These are phyloP conservation scores for Trichoderma semiorbis DNA, from an alignment of 2,329 filamentous ascomycete species.

Conservation along the genomic window DNA sequence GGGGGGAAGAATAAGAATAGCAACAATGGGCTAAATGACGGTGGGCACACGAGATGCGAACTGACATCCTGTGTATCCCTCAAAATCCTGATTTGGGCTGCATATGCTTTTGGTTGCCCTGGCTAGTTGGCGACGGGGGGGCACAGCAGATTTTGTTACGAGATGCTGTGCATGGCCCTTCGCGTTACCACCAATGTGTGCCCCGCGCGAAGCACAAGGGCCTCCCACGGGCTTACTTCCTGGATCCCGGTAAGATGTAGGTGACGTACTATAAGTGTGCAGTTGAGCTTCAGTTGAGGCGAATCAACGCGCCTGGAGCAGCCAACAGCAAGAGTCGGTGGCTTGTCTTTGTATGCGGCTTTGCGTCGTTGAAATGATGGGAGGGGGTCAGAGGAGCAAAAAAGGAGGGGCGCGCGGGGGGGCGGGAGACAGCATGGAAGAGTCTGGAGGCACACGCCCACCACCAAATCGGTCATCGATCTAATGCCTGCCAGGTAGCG, in stretches of 20 bases:
- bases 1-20: background rate
- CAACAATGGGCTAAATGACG: background rate
- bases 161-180: slow-evolving; percentile 12
- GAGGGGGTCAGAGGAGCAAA: background rate
- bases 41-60: background rate
- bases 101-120: background rate
- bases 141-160: background rate
- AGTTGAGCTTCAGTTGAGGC: background rate
- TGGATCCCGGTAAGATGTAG: slow-evolving; percentile 13
- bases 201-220: background rate
- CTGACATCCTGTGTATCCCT: background rate
- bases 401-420: background rate
- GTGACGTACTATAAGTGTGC: slow-evolving; percentile 3
- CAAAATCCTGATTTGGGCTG: background rate
- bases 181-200: background rate
- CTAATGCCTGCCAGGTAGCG: background rate
- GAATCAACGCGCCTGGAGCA: background rate
- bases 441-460: background rate
- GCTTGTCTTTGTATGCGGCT: background rate
- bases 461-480: slow-evolving; percentile 12
- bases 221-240: background rate
- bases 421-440: background rate
- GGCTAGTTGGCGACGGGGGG: background rate
- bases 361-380: background rate
- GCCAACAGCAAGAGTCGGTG: background rate